Evolutionary conservation across 495 filamentous ascomycete species (phyloP).

Genomic region (Cladorrhinum samala): DNA sequence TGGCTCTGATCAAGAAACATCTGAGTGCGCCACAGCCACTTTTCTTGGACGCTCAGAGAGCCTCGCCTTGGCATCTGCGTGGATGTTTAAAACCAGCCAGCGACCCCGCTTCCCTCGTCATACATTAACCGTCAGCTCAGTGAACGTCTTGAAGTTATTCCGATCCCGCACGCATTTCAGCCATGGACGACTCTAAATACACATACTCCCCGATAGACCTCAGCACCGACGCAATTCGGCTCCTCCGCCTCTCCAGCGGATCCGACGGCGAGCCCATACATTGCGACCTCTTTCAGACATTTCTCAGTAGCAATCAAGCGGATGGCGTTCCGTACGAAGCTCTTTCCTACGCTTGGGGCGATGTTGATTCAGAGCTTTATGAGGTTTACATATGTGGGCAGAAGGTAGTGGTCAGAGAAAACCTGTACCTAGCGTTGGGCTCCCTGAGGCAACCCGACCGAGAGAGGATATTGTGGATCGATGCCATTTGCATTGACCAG

Average conservation of each 20-base stretch:
- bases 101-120: too few relatives aligned
- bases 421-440: neutral
- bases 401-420: neutral
- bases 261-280: neutral
- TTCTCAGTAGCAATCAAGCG: neutral
- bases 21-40: too few relatives aligned
- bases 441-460: neutral
- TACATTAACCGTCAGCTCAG: too few relatives aligned
- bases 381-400: neutral
- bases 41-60: too few relatives aligned
- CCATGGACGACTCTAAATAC: too few relatives aligned
- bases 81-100: too few relatives aligned
- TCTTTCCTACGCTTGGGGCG: slow-evolving; percentile 1
- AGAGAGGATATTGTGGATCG: neutral
- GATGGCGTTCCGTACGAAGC: neutral
- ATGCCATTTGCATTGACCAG: slow-evolving; percentile 3
- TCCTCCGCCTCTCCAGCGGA: neutral
- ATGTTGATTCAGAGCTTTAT: neutral
- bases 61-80: too few relatives aligned
- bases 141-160: too few relatives aligned
- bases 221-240: neutral
- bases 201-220: slow-evolving; percentile 3
- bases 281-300: slow-evolving; percentile 7
- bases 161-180: too few relatives aligned
- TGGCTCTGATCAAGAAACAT: too few relatives aligned